A percentile compares a stretch with the other conserved stretches of the same genome.
Conservation (phyloP, 371 early-diverging fungal species). For the Mortierella sp. region DNA sequence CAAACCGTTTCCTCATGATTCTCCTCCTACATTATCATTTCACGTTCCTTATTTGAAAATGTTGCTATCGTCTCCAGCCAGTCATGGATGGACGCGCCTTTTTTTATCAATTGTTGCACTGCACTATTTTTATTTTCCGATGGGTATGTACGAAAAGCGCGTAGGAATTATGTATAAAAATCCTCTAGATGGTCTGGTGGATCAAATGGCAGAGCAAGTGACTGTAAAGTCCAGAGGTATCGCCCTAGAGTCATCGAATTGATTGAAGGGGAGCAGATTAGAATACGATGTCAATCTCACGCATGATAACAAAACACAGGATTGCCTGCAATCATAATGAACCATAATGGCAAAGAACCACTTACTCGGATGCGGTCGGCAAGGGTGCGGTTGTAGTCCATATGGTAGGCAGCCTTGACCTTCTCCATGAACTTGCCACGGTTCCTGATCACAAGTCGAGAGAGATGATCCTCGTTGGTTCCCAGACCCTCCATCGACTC, state of each 20-base stretch:
- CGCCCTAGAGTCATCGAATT: slow-evolving; percentile 28
- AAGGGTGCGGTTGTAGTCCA: slow-evolving; percentile 49
- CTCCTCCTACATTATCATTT: background rate
- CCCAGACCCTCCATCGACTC: slow-evolving; percentile 52
- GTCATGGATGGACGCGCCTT: background rate
- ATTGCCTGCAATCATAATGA: background rate
- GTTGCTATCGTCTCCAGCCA: background rate
- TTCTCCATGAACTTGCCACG: slow-evolving; percentile 54
- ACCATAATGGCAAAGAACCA: background rate
- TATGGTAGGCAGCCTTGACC: slow-evolving; percentile 41
- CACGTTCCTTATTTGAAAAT: background rate
- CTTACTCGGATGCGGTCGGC: slow-evolving; percentile 53
- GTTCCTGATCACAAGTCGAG: slow-evolving; percentile 43
- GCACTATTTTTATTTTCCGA: background rate
- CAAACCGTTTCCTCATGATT: background rate
- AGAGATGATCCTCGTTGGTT: slow-evolving; percentile 54
- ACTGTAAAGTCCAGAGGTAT: slow-evolving; percentile 51
- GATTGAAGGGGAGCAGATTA: background rate
- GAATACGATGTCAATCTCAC: background rate
- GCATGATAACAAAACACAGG: background rate
- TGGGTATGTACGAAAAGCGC: background rate
- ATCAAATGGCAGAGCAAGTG: slow-evolving; percentile 53
- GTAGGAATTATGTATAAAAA: background rate
- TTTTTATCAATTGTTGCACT: slow-evolving; percentile 1
- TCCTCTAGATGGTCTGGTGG: slow-evolving; percentile 46